phyloP scores from a whole-genome alignment of 371 early-diverging fungal genomes.

The Rhizomucor miehei region DNA sequence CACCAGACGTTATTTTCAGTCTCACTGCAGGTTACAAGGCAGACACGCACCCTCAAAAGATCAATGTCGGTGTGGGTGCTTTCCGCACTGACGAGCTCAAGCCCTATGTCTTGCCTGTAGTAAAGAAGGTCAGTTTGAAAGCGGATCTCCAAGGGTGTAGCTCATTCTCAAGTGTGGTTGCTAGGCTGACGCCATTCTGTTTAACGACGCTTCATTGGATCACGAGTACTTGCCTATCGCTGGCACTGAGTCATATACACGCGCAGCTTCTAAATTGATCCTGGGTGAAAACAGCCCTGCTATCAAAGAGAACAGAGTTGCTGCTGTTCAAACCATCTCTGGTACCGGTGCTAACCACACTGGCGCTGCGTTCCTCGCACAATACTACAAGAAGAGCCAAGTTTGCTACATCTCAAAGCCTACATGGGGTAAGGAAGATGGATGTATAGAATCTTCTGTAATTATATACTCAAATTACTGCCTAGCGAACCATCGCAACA shows the following conservation, averaged over 20 bases:
- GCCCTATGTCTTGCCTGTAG: constrained; percentile 95
- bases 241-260: constrained; percentile 74
- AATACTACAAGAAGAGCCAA: constrained; percentile 66
- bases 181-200: constrained; percentile 80
- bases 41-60: constrained; percentile 76
- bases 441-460: background rate
- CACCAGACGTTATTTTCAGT: constrained; percentile 91
- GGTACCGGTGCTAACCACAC: constrained; percentile 93
- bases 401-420: constrained; percentile 88
- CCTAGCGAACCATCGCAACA: constrained; percentile 85
- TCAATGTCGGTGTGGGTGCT: constrained; percentile 97
- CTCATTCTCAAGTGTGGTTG: background rate
- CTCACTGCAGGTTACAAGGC: constrained; percentile 81
- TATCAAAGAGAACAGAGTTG: constrained; percentile 70
- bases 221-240: constrained; percentile 95
- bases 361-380: constrained; percentile 79
- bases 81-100: constrained; percentile 90
- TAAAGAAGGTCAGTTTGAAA: constrained; percentile 67
- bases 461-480: background rate
- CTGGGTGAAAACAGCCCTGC: constrained; percentile 81
- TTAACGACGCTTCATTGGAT: constrained; percentile 68
- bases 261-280: constrained; percentile 78
- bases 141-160: background rate
- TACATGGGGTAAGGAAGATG: constrained; percentile 81
- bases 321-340: constrained; percentile 88